Base-by-base conservation (phyloP, 371 early-diverging fungal species). In the Rhizopus microsporus region DNA sequence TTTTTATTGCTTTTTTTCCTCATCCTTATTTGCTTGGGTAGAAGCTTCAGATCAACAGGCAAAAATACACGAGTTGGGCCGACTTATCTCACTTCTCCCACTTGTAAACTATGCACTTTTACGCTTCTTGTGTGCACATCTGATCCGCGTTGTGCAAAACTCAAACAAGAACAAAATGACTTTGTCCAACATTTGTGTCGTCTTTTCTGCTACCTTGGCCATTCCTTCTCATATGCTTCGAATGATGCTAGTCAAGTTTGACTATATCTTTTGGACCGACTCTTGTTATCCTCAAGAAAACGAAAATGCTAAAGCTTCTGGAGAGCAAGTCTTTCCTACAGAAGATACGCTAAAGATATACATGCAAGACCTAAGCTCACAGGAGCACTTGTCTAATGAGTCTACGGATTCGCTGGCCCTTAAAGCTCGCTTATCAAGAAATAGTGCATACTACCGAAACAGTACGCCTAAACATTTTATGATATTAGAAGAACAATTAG, bases 131-230 rank as follows among this genome's bases (percentile, higher is more conserved):
- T 90, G 90, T 3, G 91, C 91, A 0, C 97, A 98, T 63, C 75
- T 98, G 51, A 85, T 94, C 56, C 83, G 91, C 15, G 85, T 98
- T 49, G 93, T 94, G 10, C 88, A 92, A 53, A 80, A 88, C 49
- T 74, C 87, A 1, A 88, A 88, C 16, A 69, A 80, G 34, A 98
- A 96, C 83, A 92, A 90, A 75, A 98, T 98, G 98, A 97, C 87
- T 4, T 79, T 92, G 48, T 85, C 92, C 13, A 97, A 97, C 73
- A 86, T 98, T 32, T 93, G 94, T 32, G 96, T 97, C 52, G 94
- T 98, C 1, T 96, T 96, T 62, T 90, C 94, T 16, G 95, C 97
- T 4, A 96, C 96, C 7, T 74, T 96, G 5, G 91, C 90, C 5
- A 92, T 98, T 53, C 95, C 96, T 1, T 92, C 94, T 12, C 87